These are phyloP conservation scores for Botrytis squamosa DNA, from an alignment of 2,329 filamentous ascomycete genomes.

Conservation along the genomic window DNA sequence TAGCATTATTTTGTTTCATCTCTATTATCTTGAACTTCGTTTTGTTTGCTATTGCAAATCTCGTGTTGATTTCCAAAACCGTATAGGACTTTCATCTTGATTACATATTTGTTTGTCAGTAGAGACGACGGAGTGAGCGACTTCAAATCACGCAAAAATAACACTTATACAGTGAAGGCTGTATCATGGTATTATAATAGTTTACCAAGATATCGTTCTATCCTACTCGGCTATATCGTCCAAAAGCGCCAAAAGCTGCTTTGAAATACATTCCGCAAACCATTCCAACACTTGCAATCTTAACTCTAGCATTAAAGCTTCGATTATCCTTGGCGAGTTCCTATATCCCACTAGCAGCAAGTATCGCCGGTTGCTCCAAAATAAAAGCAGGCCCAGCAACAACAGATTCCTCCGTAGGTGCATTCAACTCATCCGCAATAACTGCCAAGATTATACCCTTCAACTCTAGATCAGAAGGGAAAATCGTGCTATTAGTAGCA, in stretches of 20 bases:
- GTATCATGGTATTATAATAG: not conserved
- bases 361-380: constrained; percentile 39
- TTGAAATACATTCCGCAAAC: not conserved
- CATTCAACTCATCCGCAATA: constrained; percentile 41
- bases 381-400: constrained; percentile 44
- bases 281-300: not conserved
- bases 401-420: constrained; percentile 42
- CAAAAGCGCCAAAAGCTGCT: not conserved
- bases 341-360: not conserved
- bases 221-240: not conserved
- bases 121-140: not conserved
- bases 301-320: not conserved
- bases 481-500: constrained; percentile 38
- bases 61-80: too few relatives aligned
- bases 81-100: not conserved
- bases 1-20: not conserved
- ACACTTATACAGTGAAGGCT: not conserved
- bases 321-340: not conserved
- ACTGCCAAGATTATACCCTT: constrained; percentile 42
- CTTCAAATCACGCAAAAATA: not conserved
- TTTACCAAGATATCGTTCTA: not conserved
- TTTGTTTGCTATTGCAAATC: not conserved
- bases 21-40: not conserved
- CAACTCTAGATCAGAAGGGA: constrained; percentile 41
- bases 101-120: not conserved